Base-by-base conservation (phyloP, 2,329 filamentous ascomycete species). In the Thelonectria olida region DNA sequence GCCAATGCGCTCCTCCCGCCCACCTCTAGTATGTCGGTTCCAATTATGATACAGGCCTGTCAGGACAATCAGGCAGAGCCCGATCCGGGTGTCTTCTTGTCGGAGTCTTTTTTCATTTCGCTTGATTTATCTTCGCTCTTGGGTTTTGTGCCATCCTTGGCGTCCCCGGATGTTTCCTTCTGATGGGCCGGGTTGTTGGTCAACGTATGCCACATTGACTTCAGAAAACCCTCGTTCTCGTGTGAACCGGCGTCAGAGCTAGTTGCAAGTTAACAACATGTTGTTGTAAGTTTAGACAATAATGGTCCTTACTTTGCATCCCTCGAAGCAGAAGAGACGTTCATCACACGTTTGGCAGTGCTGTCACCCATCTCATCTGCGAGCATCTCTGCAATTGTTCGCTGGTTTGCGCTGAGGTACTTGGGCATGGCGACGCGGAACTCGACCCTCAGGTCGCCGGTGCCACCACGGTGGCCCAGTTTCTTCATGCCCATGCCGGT, bases 351-450 rank as follows among this genome's bases (percentile, higher is more conserved):
- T 81, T 92, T 96, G 31, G 96, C 96, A 25, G 88, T 92, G 82
- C 94, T 93, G 78, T 99, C 96, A 38, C 87, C 90, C 88, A 99
- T 91, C 81, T 99, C 96, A 72, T 99, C 94, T 7, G 96, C 96
- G 66, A 99, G 87, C 88, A 98, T 95, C 81, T 99, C 96, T 44
- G 97, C 81, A 61, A 99, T 91, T 1, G 92, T 96, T 54, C 96
- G 87, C 81, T 99, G 94, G 80, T 97, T 98, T 45, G 91, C 87
- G 55, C 87, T 93, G 66, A 99, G 84, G 73, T 95, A 97, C 80
- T 97, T 98, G 45, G 96, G 96, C 92, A 98, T 97, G 55, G 87
- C 82, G 45, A 99, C 92, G 76, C 93, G 93, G 85, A 97, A 99
- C 76, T 99, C 95, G 7, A 99, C 93, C 75, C 88, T 90, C 62